Percentiles rank a stretch among this genome's conserved stretches.
Evolutionary conservation across 768 basidiomycete species (phyloP).

Genomic region (Sarcomyxa edulis): DNA sequence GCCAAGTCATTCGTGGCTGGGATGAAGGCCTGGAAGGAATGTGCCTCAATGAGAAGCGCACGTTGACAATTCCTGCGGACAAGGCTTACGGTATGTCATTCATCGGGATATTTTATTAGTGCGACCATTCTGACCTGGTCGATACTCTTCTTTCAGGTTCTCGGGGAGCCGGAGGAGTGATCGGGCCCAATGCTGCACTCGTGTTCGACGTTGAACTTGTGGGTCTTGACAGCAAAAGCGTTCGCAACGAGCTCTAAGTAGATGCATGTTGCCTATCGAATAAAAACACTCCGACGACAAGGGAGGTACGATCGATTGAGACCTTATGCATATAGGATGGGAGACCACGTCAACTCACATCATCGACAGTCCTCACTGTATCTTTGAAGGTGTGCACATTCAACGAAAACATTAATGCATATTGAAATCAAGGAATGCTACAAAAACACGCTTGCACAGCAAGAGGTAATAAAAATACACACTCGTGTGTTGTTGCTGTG

Average conservation of each 20-base stretch:
- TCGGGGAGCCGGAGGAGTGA: conserved; percentile 70
- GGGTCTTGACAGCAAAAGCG: conserved; percentile 42
- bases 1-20: conserved; percentile 85
- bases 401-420: no score
- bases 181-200: conserved; percentile 75
- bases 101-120: neutral
- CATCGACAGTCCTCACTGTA: no score
- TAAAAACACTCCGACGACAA: no score
- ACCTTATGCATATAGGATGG: no score
- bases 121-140: no score
- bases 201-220: conserved; percentile 86
- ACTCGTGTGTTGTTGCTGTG: no score
- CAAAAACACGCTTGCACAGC: no score
- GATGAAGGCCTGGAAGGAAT: conserved; percentile 79
- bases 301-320: no score
- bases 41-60: conserved; percentile 86
- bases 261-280: neutral
- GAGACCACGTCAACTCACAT: no score
- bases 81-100: conserved; percentile 74
- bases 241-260: conserved; percentile 51
- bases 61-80: conserved; percentile 75
- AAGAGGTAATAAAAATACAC: no score
- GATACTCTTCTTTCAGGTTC: conserved; percentile 49
- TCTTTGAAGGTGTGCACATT: no score
- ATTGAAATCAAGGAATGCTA: no score